Percentiles rank a stretch among this genome's conserved stretches.
Evolutionary conservation across 176 grass and related monocot species (phyloP).

Genomic region (Saccharum spontaneum): DNA sequence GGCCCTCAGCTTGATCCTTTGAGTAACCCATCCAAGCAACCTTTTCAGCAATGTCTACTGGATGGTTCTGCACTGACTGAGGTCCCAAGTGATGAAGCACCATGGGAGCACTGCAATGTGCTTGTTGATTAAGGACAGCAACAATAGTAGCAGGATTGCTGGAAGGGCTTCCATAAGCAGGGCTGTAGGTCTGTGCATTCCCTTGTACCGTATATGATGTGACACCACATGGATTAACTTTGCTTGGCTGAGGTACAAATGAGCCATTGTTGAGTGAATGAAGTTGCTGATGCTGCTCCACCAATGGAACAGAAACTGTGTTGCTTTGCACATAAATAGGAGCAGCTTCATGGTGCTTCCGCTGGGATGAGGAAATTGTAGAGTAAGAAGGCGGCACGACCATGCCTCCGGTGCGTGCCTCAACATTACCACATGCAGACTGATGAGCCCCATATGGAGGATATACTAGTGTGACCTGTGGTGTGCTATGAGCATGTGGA

Average conservation of each 20-base stretch:
- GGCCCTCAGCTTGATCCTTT: constrained; percentile 55
- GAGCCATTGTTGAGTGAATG: constrained; percentile 41
- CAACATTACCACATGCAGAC: constrained; percentile 50
- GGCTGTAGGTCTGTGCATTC: constrained; percentile 45
- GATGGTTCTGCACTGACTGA: constrained; percentile 53
- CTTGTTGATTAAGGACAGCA: constrained; percentile 49
- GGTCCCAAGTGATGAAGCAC: constrained; percentile 52
- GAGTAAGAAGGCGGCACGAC: constrained; percentile 59
- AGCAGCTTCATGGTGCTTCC: constrained; percentile 59
- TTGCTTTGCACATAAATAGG: constrained; percentile 62
- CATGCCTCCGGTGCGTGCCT: constrained; percentile 57
- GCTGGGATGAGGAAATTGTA: constrained; percentile 51
- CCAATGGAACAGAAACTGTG: constrained; percentile 41
- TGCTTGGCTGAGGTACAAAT: constrained; percentile 54
- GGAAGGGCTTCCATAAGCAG: constrained; percentile 43
- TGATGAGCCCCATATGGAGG: constrained; percentile 69
- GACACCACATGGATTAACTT: constrained; percentile 41
- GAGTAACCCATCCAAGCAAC: constrained; percentile 74
- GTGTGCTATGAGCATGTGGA: constrained; percentile 59
- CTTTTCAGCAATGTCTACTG: constrained; percentile 66
- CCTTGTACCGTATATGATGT: constrained; percentile 58
- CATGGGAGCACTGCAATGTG: constrained; percentile 45
- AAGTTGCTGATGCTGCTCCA: constrained; percentile 40
- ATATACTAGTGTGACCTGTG: constrained; percentile 62
- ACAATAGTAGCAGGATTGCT: constrained; percentile 45